These are phyloP conservation scores for Tetrahymena malaccensis DNA, from an alignment of 73 alveolate genomes.

Conservation along the genomic window DNA sequence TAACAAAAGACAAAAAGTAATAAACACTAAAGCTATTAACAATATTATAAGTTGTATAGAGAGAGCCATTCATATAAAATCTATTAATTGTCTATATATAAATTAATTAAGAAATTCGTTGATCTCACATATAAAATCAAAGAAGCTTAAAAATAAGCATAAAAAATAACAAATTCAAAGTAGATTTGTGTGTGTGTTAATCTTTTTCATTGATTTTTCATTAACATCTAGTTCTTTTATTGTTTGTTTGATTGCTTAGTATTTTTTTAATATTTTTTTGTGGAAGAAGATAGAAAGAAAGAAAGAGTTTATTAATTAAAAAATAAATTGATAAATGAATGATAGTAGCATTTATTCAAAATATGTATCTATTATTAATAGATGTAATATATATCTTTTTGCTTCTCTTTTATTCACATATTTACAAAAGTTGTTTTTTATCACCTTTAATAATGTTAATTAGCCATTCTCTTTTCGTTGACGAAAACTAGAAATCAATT, in stretches of 20 bases:
- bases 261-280: too few species aligned
- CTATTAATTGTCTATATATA: neutral
- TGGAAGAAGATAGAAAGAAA: neutral
- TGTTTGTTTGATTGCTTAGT: neutral
- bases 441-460: neutral
- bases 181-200: neutral
- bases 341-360: neutral
- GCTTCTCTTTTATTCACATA: neutral
- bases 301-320: neutral
- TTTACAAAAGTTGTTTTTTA: neutral
- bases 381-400: neutral
- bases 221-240: neutral
- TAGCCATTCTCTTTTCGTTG: neutral
- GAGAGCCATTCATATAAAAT: neutral
- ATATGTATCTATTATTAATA: neutral
- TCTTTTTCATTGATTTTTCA: neutral
- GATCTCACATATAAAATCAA: neutral
- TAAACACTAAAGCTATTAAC: neutral
- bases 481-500: neutral
- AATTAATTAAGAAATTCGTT: neutral
- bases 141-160: neutral
- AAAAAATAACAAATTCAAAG: neutral
- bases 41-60: neutral
- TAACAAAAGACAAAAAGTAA: neutral
- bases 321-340: neutral